Base-by-base conservation (phyloP, 2,329 filamentous ascomycete species). In the Coniochaeta sp. region DNA sequence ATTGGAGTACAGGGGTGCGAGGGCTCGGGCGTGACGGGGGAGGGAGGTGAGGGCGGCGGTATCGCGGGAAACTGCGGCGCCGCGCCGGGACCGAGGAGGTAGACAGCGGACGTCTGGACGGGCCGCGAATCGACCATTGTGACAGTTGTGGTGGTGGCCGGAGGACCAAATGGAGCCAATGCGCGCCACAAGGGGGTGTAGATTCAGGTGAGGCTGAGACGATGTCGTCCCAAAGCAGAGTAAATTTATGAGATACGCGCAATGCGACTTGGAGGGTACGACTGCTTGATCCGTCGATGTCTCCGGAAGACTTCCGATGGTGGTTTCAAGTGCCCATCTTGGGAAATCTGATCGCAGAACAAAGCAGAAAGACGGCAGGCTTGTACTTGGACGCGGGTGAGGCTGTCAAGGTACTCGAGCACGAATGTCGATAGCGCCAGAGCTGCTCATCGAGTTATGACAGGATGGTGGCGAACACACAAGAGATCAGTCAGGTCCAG, bases 91-190 rank as follows among this genome's bases (percentile, higher is more conserved):
- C 75, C 73, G 26, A 81, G 73, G 10, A 82, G 70, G 44, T 80
- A 79, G 26, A 82, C 79, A 30, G 79, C 77, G 65, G 79, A 81
- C 62, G 77, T 81, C 66, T 82, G 79, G 24, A 82, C 76, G 3
- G 75, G 77, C n/a, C 73, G 73, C 59, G 76, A 73, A 60, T 75
- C 70, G 58, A 67, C 65, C 67, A 70, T 70, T 32, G 60, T 62
- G 61, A 38, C n/a, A 28, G 40, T 19, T 44, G n/a, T 12, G 12
- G 22, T 36, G 54, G 2, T 56, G n/a, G 17, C 36, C 24, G 30
- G 34, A 12, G 34, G 34, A n/a, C 19, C 9, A n/a, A 57, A 26
- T 14, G 7, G 7, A 24, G 12, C n/a, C 42, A 14, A 47, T 47
- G 8, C 42, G 7, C 42, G 12, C 9, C 38, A 4, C 16, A 22